phyloP scores from a whole-genome alignment of 23 red algal species.

The Gracilaria gracilis region DNA sequence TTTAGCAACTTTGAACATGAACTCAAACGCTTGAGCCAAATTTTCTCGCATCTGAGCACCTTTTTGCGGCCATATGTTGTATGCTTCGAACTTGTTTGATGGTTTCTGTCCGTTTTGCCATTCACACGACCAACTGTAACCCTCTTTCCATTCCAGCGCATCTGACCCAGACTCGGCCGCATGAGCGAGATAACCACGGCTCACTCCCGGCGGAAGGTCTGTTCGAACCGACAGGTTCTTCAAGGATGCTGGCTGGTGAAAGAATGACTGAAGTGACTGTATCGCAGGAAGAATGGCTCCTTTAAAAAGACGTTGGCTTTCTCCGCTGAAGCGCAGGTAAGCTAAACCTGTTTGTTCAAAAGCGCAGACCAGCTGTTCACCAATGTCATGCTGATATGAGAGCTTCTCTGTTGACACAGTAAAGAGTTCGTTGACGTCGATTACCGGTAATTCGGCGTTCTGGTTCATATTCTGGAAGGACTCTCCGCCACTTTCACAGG shows the following conservation, averaged over 20 bases:
- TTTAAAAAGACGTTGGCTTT: neutral
- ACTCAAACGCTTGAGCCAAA: neutral
- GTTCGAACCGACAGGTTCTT: neutral
- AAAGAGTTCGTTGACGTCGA: neutral
- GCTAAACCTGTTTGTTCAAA: conserved; percentile 43
- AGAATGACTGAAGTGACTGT: conserved; percentile 19
- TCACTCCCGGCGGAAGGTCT: conserved; percentile 30
- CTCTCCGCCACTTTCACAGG: neutral
- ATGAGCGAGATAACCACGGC: conserved; percentile 50
- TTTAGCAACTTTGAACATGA: conserved; percentile 26
- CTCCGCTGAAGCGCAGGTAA: conserved; percentile 38
- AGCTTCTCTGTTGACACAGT: neutral
- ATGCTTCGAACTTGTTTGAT: conserved; percentile 34
- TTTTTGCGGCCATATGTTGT: conserved; percentile 40
- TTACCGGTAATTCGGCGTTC: neutral
- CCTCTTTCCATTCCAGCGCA: conserved; percentile 55
- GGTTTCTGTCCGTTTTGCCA: conserved; percentile 16
- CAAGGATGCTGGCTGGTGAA: conserved; percentile 3
- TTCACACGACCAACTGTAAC: conserved; percentile 55
- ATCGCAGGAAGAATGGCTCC: conserved; percentile 21
- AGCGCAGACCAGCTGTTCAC: conserved; percentile 21
- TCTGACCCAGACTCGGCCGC: conserved; percentile 50
- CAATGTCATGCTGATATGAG: neutral
- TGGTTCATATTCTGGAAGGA: neutral
- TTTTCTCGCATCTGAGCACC: conserved; percentile 4